Conservation (phyloP, 2,329 filamentous ascomycete genomes). For the Penicillium sp. region DNA sequence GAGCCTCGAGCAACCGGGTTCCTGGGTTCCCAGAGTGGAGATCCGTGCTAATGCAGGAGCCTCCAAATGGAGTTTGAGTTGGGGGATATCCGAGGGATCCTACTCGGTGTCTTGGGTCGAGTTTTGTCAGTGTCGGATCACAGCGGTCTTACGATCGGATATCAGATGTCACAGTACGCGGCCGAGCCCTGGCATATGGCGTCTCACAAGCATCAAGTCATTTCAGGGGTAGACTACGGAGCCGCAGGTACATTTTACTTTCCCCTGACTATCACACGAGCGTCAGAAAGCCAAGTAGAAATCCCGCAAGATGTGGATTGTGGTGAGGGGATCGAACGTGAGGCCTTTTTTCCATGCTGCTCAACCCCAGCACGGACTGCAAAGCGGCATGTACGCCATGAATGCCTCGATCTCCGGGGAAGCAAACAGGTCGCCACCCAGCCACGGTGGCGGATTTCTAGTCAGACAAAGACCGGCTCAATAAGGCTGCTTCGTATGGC, state of each 20-base stretch:
- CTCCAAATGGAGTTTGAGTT: not conserved
- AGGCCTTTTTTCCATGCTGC: not conserved
- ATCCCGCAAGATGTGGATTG: not conserved
- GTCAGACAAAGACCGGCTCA: constrained; percentile 1
- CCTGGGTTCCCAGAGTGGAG: constrained; percentile 3
- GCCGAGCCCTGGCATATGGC: not conserved
- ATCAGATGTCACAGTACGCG: not conserved
- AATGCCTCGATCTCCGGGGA: not conserved
- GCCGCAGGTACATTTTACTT: not conserved
- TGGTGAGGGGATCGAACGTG: constrained; percentile 8
- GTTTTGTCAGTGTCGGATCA: constrained; percentile 8
- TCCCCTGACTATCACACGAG: constrained; percentile 4
- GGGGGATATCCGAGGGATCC: not conserved
- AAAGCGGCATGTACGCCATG: constrained; percentile 10
- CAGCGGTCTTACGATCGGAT: constrained; percentile 4
- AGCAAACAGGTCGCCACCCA: constrained; percentile 20
- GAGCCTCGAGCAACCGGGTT: constrained; percentile 3
- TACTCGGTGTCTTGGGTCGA: not conserved
- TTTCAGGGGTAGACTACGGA: not conserved
- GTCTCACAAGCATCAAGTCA: not conserved
- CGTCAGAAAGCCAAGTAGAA: not conserved
- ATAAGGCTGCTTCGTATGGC: constrained; percentile 13
- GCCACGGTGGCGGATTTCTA: constrained; percentile 4
- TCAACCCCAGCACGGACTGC: constrained; percentile 1
- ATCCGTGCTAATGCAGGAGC: constrained; percentile 15